Evolutionary conservation across 257 asterid genomes (phyloP), one percentile per base, ranked within the genome.

Genomic region (Solanum verrucosum): DNA sequence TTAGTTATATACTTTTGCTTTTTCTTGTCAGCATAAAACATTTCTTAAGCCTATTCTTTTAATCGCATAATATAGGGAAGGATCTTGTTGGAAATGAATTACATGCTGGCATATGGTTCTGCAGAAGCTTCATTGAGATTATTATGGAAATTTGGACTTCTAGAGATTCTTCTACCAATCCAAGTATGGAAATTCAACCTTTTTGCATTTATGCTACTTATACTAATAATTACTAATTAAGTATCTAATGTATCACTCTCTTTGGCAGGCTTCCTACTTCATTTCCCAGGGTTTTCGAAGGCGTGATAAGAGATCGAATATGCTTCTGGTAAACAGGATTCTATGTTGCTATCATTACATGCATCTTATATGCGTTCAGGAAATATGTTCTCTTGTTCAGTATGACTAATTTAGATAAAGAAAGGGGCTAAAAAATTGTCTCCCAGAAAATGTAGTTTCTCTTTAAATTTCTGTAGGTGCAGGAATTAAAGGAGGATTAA

Each of bases 31-130:
- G 65, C 84, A 8, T 23, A 25, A 42, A 27, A 27, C 0, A 14
- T 79, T 79, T 42, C 37, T 15, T 79, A 5, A 44, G 65, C n/a
- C 34, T 20, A 56, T 56, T 46, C 67, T 78, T 78, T 49, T 40
- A n/a, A 56, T 67, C 11, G 5, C 73, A 49, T 90, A 42, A 33
- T 86, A 42, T 44, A 88, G 90, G 92, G 92, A 73, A 88, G 92
- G 72, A 86, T 90, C 70, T 88, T 90, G 37, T 84, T 90, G 92
- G 92, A 90, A 86, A 86, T 90, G 90, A 90, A 90, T 56, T 90
- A 90, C 59, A 90, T 90, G 92, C 78, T 90, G 52, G 92, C 90
- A 37, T 90, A 90, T 86, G 92, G 92, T 34, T 90, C 92, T 82
- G 92, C 92, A 31, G 92, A 90, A 90, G 89, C 89, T 71, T 90